These are phyloP conservation scores for Phytophthora fragariae DNA, from an alignment of 352 stramenopile genomes.

Conservation along the genomic window DNA sequence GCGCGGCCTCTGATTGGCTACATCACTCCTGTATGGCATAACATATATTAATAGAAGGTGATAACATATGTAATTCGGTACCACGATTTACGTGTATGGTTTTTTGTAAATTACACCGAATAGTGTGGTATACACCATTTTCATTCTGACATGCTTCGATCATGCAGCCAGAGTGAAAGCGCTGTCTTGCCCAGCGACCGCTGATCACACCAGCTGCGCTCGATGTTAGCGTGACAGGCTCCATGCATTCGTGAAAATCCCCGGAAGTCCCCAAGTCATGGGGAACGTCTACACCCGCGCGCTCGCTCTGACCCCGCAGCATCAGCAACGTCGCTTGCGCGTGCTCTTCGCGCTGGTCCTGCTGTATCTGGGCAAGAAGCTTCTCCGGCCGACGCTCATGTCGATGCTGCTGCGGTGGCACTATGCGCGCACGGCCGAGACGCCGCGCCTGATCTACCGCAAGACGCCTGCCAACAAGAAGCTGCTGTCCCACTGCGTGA, in stretches of 20 bases:
- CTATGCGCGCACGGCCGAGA: slow-evolving; percentile 38
- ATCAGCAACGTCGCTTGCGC: slow-evolving; percentile 8
- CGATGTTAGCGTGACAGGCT: background rate
- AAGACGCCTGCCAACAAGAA: slow-evolving; percentile 45
- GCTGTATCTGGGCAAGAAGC: slow-evolving; percentile 32
- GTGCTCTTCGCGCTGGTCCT: slow-evolving; percentile 15
- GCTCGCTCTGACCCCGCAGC: background rate
- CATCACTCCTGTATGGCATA: too few relatives aligned
- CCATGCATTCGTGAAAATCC: slow-evolving; percentile 21
- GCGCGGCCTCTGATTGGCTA: too few relatives aligned
- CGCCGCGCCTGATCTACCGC: slow-evolving; percentile 51
- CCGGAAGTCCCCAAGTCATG: slow-evolving; percentile 24
- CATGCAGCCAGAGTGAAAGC: background rate
- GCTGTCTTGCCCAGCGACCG: background rate
- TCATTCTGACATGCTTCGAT: background rate
- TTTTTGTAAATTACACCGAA: too few relatives aligned
- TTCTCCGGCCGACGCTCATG: slow-evolving; percentile 26
- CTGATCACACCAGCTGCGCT: slow-evolving; percentile 17
- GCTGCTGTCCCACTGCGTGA: slow-evolving; percentile 48
- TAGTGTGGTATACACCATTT: background rate
- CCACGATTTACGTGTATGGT: too few relatives aligned
- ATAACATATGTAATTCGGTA: too few relatives aligned
- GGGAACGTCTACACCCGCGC: slow-evolving; percentile 22
- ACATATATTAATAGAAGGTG: too few relatives aligned
- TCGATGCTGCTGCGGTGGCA: slow-evolving; percentile 40